Evolutionary conservation across 2,329 filamentous ascomycete species (phyloP).

Genomic region (Fusarium fujikuroi): DNA sequence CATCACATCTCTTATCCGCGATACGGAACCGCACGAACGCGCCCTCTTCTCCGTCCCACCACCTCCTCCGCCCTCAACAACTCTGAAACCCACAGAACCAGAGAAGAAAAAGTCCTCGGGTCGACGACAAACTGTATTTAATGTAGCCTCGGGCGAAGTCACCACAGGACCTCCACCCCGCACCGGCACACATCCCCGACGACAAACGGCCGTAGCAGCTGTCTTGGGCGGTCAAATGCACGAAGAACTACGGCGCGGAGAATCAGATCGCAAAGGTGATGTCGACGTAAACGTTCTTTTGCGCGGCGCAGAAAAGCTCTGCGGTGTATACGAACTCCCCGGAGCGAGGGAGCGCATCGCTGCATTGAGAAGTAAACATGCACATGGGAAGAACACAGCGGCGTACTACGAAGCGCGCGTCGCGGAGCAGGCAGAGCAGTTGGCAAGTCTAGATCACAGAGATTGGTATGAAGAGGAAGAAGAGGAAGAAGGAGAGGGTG

Average conservation of each 20-base stretch:
- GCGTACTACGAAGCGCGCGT: constrained; percentile 85
- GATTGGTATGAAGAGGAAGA: constrained; percentile 67
- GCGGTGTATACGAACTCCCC: constrained; percentile 84
- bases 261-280: constrained; percentile 67
- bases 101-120: constrained; percentile 51
- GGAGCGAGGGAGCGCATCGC: constrained; percentile 83
- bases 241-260: constrained; percentile 74
- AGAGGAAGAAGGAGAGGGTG: constrained; percentile 57
- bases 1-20: constrained; percentile 93
- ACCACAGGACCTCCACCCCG: constrained; percentile 64
- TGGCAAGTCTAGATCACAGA: constrained; percentile 76
- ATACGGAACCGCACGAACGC: constrained; percentile 93
- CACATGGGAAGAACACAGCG: constrained; percentile 77
- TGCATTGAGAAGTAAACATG: constrained; percentile 75
- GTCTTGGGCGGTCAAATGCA: constrained; percentile 90
- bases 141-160: constrained; percentile 70
- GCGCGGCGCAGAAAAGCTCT: constrained; percentile 88
- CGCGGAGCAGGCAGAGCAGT: constrained; percentile 76
- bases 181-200: constrained; percentile 64
- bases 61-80: constrained; percentile 63
- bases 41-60: constrained; percentile 93
- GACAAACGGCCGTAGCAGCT: constrained; percentile 87
- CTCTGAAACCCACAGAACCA: constrained; percentile 50
- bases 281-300: constrained; percentile 89
- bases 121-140: constrained; percentile 73